Conservation (phyloP, 2,329 filamentous ascomycete genomes). For the Botrytis squamosa region DNA sequence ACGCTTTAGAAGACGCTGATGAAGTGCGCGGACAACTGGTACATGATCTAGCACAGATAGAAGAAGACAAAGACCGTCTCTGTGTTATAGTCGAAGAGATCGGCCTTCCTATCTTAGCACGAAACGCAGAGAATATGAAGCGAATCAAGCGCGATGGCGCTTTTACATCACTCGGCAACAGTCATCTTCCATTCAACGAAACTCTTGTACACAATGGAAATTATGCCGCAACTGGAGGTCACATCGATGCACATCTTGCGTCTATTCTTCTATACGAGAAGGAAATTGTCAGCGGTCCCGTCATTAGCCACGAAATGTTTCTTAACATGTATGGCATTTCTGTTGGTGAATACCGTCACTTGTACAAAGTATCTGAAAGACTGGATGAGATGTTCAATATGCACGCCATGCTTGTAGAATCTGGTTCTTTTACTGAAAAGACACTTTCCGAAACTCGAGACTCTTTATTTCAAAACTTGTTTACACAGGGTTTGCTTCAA, state of each 20-base stretch:
- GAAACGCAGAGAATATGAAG: background rate
- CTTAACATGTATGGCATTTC: slow-evolving; percentile 1
- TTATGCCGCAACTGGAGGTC: background rate
- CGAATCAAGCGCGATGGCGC: background rate
- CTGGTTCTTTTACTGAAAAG: slow-evolving; percentile 5
- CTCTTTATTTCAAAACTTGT: background rate
- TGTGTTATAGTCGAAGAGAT: background rate
- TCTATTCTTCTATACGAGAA: background rate
- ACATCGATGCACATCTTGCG: slow-evolving; percentile 4
- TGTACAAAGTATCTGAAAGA: background rate
- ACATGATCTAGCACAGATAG: background rate
- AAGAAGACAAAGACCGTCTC: background rate
- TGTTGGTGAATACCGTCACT: background rate
- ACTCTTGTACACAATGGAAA: background rate
- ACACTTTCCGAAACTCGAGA: background rate
- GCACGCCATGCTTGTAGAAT: background rate
- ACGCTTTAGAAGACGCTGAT: background rate
- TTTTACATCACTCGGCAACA: background rate
- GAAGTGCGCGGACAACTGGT: background rate
- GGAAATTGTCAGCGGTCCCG: background rate
- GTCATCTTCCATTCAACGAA: background rate
- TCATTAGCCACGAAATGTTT: slow-evolving; percentile 1
- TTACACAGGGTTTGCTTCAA: background rate
- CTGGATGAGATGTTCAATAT: slow-evolving; percentile 11
- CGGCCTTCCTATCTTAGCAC: background rate